Conservation (phyloP, 305 asterid species). For the Fraxinus platypoda region DNA sequence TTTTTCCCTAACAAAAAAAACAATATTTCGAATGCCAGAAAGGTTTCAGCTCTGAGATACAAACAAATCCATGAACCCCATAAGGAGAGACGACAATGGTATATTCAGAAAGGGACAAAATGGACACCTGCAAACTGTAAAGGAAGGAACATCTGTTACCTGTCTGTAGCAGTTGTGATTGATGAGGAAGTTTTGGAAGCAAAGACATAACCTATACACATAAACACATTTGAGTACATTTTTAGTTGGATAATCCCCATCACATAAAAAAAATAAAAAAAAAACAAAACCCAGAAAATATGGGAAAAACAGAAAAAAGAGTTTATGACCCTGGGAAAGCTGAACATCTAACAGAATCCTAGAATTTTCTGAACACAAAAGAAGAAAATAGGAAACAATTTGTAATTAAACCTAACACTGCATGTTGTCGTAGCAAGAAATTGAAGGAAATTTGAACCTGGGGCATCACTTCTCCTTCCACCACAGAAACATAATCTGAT, state of each 20-base stretch:
- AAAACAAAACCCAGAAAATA: not conserved
- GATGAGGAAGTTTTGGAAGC: slow-evolving; percentile 92
- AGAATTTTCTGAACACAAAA: not conserved
- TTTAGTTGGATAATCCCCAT: not conserved
- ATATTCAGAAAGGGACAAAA: slow-evolving; percentile 7
- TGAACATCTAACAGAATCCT: slow-evolving; percentile 1
- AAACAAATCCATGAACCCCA: slow-evolving; percentile 14
- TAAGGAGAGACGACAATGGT: slow-evolving; percentile 13
- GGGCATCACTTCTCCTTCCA: slow-evolving; percentile 89
- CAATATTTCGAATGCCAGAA: not conserved
- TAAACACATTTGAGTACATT: slow-evolving; percentile 17
- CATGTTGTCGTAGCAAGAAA: slow-evolving; percentile 3
- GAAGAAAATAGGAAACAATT: slow-evolving; percentile 10
- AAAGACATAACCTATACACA: slow-evolving; percentile 74
- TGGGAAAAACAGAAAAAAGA: not conserved
- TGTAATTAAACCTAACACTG: slow-evolving; percentile 16
- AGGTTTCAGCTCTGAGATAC: not conserved
- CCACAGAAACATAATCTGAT: slow-evolving; percentile 77
- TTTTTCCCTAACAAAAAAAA: slow-evolving; percentile 17
- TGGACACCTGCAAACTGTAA: slow-evolving; percentile 7
- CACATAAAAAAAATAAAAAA: not conserved
- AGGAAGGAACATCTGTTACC: slow-evolving; percentile 42
- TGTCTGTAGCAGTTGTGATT: slow-evolving; percentile 91
- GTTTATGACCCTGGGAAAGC: not conserved
- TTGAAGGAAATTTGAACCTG: slow-evolving; percentile 58